These are phyloP conservation scores for Papilionanthe hybrid DNA, from an alignment of 116 monocot genomes.

Conservation along the genomic window DNA sequence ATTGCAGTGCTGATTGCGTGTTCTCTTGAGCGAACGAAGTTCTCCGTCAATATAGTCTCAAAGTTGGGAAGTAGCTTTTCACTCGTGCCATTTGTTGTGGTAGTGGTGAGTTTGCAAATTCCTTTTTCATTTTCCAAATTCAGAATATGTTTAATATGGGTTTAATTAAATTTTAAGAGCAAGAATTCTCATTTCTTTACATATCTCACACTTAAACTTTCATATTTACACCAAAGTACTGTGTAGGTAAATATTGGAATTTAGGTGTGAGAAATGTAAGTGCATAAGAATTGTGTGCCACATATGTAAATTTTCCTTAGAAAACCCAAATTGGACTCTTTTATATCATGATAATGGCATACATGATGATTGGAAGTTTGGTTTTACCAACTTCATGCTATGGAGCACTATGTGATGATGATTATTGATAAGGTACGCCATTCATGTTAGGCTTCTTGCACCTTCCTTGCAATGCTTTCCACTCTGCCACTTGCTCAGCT, in stretches of 20 bases:
- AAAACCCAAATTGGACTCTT: background rate
- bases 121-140: background rate
- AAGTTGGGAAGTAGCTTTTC: conserved; percentile 96
- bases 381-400: background rate
- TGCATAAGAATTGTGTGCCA: no score
- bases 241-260: no score
- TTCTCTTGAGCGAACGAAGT: conserved; percentile 51
- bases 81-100: conserved; percentile 62
- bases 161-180: background rate
- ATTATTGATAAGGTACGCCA: conserved; percentile 6
- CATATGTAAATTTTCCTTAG: no score
- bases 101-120: conserved; percentile 51
- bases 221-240: no score
- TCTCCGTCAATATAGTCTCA: conserved; percentile 54
- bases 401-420: background rate
- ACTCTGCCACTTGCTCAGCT: conserved; percentile 79
- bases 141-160: background rate
- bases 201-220: no score
- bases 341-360: background rate
- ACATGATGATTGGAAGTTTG: background rate
- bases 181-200: background rate
- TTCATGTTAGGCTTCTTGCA: conserved; percentile 30
- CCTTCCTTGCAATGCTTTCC: conserved; percentile 65
- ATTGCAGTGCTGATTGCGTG: conserved; percentile 68
- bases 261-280: no score